Conservation (phyloP, 1,284 basidiomycete species). For the Puccinia horiana region DNA sequence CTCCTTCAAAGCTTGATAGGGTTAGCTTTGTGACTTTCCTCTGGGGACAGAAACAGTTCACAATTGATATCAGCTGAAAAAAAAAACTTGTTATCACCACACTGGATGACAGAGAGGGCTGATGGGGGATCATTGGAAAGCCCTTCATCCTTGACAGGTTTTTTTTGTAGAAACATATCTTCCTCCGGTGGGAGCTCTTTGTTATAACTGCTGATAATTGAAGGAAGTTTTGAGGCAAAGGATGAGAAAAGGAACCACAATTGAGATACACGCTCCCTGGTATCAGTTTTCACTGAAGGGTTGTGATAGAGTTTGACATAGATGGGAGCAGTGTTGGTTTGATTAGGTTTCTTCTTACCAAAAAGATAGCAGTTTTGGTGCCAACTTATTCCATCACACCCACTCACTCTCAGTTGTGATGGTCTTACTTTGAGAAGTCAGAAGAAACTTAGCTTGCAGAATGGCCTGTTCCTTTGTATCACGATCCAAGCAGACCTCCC, state of each 20-base stretch:
- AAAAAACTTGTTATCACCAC: not conserved
- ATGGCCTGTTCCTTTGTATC: slow-evolving; percentile 20
- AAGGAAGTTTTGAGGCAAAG: slow-evolving; percentile 7
- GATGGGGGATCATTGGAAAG: not conserved
- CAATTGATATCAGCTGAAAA: slow-evolving; percentile 14
- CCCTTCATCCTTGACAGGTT: not conserved
- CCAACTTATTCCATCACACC: slow-evolving; percentile 2
- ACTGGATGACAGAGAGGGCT: not conserved
- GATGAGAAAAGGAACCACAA: slow-evolving; percentile 10
- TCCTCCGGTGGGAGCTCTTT: not conserved
- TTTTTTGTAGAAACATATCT: not conserved
- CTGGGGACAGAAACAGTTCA: not conserved
- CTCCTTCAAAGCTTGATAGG: not conserved
- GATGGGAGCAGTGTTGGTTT: not conserved
- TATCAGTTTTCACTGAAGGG: slow-evolving; percentile 38
- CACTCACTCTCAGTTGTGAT: not conserved
- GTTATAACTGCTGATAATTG: slow-evolving; percentile 1
- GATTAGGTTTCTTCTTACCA: not conserved
- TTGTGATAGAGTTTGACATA: slow-evolving; percentile 45
- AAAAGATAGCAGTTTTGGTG: not conserved
- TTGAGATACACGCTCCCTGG: slow-evolving; percentile 24
- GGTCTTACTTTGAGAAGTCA: slow-evolving; percentile 3
- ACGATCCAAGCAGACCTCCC: not conserved
- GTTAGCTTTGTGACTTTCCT: not conserved
- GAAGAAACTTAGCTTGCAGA: slow-evolving; percentile 1